Evolutionary conservation across 179 eudicot genomes (phyloP).

Genomic region (Pouteria campechiana): DNA sequence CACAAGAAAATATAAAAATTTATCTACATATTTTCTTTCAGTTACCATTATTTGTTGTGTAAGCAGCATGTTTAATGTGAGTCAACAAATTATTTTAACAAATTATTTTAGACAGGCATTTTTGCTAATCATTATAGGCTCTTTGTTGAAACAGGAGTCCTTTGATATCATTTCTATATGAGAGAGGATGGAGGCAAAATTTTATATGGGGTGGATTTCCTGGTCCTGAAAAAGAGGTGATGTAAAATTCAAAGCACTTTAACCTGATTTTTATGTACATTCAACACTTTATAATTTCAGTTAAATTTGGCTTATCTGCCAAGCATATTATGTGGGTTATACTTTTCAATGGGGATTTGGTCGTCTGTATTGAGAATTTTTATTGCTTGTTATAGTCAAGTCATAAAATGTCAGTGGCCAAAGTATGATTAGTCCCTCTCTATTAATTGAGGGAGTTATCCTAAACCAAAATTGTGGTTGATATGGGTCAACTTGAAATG

Average conservation of each 20-base stretch:
- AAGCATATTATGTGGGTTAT: neutral
- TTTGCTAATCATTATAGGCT: too few relatives aligned
- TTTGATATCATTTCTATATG: slow-evolving; percentile 82
- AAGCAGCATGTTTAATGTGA: neutral
- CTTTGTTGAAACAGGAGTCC: slow-evolving; percentile 63
- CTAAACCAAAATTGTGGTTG: too few relatives aligned
- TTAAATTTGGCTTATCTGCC: neutral
- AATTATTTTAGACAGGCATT: neutral
- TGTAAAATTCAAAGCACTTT: too few relatives aligned
- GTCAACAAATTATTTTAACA: neutral
- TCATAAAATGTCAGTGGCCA: too few relatives aligned
- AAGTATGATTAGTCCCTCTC: too few relatives aligned
- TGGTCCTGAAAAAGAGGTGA: slow-evolving; percentile 95
- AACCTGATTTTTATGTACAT: neutral
- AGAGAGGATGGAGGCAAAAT: slow-evolving; percentile 98
- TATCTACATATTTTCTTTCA: too few relatives aligned
- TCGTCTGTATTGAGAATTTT: neutral
- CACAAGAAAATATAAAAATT: too few relatives aligned
- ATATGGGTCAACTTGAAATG: too few relatives aligned
- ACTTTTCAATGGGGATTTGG: neutral
- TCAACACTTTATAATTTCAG: neutral
- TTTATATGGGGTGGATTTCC: slow-evolving; percentile 86
- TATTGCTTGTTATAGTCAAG: neutral
- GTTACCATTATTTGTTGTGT: neutral
- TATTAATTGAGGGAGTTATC: too few relatives aligned